These are phyloP conservation scores for Lachnellula arida DNA, from an alignment of 2,329 filamentous ascomycete species.

Conservation along the genomic window DNA sequence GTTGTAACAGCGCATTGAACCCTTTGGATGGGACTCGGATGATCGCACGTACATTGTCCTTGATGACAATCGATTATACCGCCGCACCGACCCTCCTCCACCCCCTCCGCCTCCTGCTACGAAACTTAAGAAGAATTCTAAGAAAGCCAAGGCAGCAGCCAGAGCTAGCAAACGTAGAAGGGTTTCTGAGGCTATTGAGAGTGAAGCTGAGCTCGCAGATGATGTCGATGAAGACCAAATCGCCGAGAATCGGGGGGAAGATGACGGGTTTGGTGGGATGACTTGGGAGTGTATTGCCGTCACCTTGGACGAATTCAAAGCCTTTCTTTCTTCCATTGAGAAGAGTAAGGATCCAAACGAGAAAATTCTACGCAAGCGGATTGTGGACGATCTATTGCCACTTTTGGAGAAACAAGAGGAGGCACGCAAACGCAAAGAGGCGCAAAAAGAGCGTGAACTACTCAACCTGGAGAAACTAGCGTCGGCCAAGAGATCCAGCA, in stretches of 20 bases:
- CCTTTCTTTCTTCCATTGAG: slow-evolving; percentile 65
- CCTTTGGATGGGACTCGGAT: slow-evolving; percentile 82
- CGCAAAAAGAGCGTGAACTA: slow-evolving; percentile 70
- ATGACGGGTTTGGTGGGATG: slow-evolving; percentile 68
- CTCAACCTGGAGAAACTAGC: slow-evolving; percentile 80
- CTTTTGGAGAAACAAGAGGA: slow-evolving; percentile 76
- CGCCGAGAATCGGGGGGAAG: slow-evolving; percentile 37
- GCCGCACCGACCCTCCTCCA: slow-evolving; percentile 69
- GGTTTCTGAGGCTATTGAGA: slow-evolving; percentile 41
- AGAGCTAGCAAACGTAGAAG: slow-evolving; percentile 71
- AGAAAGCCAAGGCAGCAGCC: slow-evolving; percentile 57
- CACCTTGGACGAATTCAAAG: slow-evolving; percentile 69
- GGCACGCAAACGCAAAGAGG: slow-evolving; percentile 64
- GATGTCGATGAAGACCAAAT: slow-evolving; percentile 38
- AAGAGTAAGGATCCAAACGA: slow-evolving; percentile 82
- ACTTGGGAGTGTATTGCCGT: slow-evolving; percentile 91
- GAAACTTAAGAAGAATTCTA: slow-evolving; percentile 61
- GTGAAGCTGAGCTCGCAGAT: slow-evolving; percentile 36
- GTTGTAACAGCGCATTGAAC: slow-evolving; percentile 61
- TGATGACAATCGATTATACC: slow-evolving; percentile 91
- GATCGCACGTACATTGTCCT: slow-evolving; percentile 86
- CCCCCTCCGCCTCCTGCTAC: slow-evolving; percentile 50
- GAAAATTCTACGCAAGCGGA: slow-evolving; percentile 65
- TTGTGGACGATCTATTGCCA: slow-evolving; percentile 76
- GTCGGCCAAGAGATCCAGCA: slow-evolving; percentile 89